Conservation (phyloP, 257 asterid genomes). For the Agastache rugosa region DNA sequence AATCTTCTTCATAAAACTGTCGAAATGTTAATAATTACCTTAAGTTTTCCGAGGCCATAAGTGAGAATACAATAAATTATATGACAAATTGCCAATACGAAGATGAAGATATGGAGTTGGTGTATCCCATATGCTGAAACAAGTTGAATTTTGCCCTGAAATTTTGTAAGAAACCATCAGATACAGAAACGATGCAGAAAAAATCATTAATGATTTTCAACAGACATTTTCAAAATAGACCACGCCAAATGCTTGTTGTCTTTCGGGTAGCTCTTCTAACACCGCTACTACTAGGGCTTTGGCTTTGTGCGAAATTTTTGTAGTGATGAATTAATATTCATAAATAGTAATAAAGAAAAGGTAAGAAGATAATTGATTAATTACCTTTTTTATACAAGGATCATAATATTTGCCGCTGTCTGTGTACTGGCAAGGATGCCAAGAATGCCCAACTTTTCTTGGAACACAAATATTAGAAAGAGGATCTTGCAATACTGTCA, state of each 20-base stretch:
- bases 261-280: no score
- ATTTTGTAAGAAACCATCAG: not conserved
- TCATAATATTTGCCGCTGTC: slow-evolving; percentile 31
- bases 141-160: slow-evolving; percentile 65
- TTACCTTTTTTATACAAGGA: slow-evolving; percentile 48
- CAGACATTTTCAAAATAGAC: no score
- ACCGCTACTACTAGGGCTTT: no score
- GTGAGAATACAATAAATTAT: slow-evolving; percentile 60
- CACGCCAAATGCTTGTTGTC: no score
- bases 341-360: not conserved
- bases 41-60: slow-evolving; percentile 59
- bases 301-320: no score
- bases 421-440: slow-evolving; percentile 72
- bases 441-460: slow-evolving; percentile 51
- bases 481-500: slow-evolving; percentile 52
- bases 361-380: not conserved
- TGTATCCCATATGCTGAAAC: slow-evolving; percentile 76
- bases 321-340: no score
- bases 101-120: slow-evolving; percentile 80
- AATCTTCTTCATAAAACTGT: not conserved
- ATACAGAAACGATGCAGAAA: no score
- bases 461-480: slow-evolving; percentile 65
- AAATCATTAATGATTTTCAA: no score
- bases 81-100: slow-evolving; percentile 63
- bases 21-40: slow-evolving; percentile 43